Evolutionary conservation across 2,329 filamentous ascomycete genomes (phyloP).

Genomic region (Diatrype stigma): DNA sequence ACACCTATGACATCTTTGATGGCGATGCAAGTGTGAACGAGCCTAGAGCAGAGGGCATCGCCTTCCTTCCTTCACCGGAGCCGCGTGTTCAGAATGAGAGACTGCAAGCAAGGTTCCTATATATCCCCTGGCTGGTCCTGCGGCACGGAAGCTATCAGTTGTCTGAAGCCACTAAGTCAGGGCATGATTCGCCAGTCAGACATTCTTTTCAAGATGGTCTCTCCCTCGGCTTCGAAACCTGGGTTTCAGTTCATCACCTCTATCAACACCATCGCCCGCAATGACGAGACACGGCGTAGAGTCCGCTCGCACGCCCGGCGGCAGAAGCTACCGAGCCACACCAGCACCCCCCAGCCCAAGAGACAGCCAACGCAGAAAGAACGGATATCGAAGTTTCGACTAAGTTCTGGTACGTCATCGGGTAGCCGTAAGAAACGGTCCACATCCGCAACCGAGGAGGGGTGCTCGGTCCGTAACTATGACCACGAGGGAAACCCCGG

Average conservation of each 20-base stretch:
- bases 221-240: constrained; percentile 4
- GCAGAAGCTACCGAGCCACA: constrained; percentile 26
- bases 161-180: not conserved
- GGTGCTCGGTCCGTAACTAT: constrained; percentile 1
- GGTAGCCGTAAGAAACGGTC: constrained; percentile 1
- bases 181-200: not conserved
- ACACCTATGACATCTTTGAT: not conserved
- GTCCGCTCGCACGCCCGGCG: constrained; percentile 30
- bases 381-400: constrained; percentile 28
- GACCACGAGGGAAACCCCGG: constrained; percentile 9
- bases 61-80: not conserved
- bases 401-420: constrained; percentile 15
- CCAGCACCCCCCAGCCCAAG: constrained; percentile 19
- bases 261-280: constrained; percentile 29
- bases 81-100: too few relatives aligned
- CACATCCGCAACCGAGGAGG: not conserved
- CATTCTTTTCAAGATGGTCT: constrained; percentile 1
- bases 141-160: not conserved
- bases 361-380: constrained; percentile 26
- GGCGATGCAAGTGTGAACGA: not conserved
- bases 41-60: not conserved
- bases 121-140: not conserved
- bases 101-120: not conserved
- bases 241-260: constrained; percentile 32
- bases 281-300: constrained; percentile 31